phyloP scores from a whole-genome alignment of 768 basidiomycete genomes.

The Galerina sulciceps region DNA sequence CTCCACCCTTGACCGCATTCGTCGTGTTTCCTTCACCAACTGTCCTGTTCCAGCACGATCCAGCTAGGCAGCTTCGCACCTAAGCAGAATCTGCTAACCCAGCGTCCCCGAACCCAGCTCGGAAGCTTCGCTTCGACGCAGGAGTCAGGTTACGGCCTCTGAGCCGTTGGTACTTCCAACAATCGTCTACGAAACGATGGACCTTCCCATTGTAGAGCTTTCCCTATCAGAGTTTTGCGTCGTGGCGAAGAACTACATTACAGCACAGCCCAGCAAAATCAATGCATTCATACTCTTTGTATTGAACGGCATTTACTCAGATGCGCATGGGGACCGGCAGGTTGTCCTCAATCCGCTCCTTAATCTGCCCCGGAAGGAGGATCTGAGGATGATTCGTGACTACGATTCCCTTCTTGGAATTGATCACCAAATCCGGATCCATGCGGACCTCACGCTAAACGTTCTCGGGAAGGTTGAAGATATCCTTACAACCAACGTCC shows the following conservation, averaged over 20 bases:
- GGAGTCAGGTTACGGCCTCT: too few species aligned
- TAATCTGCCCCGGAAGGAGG: not conserved
- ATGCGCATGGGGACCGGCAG: conserved; percentile 7
- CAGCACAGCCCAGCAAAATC: not conserved
- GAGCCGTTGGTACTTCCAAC: too few species aligned
- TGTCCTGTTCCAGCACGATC: not conserved
- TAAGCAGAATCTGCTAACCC: not conserved
- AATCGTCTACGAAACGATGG: not conserved
- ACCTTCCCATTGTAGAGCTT: not conserved
- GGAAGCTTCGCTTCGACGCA: too few species aligned
- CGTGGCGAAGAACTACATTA: not conserved
- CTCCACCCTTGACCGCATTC: too few species aligned
- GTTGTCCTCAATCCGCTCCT: conserved; percentile 18
- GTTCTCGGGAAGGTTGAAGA: conserved; percentile 18
- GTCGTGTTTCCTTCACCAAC: too few species aligned
- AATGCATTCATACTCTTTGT: conserved; percentile 17
- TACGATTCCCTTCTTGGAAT: conserved; percentile 28
- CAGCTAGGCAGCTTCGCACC: not conserved
- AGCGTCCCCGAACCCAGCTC: not conserved
- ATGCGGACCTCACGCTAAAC: conserved; percentile 7
- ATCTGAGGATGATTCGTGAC: conserved; percentile 12
- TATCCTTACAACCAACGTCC: conserved; percentile 19
- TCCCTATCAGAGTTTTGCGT: not conserved
- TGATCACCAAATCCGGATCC: conserved; percentile 10
- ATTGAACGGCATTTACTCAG: conserved; percentile 19